A percentile compares a stretch with the other conserved stretches of the same genome.
Conservation (phyloP, 257 asterid genomes). For the Plantago ovata region DNA sequence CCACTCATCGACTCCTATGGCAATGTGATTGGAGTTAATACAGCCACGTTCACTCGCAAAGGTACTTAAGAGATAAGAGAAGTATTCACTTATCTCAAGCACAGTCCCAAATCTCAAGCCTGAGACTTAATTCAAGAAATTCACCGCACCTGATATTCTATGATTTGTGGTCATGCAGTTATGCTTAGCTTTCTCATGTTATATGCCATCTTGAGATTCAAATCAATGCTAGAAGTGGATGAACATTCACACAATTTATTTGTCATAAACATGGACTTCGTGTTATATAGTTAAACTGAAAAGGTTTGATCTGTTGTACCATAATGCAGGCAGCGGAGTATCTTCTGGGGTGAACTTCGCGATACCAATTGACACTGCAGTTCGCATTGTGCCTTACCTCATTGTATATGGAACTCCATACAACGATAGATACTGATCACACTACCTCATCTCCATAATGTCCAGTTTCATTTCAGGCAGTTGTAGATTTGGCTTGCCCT, state of each 20-base stretch:
- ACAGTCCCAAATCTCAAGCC: too few species aligned
- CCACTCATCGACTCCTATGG: conserved; percentile 78
- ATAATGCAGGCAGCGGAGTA: conserved; percentile 63
- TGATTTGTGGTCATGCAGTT: too few species aligned
- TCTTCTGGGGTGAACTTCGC: conserved; percentile 94
- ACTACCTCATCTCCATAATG: not conserved
- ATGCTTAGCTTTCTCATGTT: not conserved
- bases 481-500: not conserved
- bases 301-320: conserved; percentile 8
- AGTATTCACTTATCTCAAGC: too few species aligned
- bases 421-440: conserved; percentile 44
- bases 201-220: too few species aligned
- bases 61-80: conserved; percentile 48
- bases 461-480: not conserved
- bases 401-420: conserved; percentile 81
- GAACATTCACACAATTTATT: too few species aligned
- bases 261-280: too few species aligned
- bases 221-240: not conserved
- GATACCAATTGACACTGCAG: conserved; percentile 65
- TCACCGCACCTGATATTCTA: too few species aligned
- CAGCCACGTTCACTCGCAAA: conserved; percentile 88
- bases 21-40: conserved; percentile 81
- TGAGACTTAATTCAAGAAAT: too few species aligned
- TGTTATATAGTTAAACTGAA: not conserved
- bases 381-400: conserved; percentile 63